These are phyloP conservation scores for Fagus crenata DNA, from an alignment of 306 rosid species.

Conservation along the genomic window DNA sequence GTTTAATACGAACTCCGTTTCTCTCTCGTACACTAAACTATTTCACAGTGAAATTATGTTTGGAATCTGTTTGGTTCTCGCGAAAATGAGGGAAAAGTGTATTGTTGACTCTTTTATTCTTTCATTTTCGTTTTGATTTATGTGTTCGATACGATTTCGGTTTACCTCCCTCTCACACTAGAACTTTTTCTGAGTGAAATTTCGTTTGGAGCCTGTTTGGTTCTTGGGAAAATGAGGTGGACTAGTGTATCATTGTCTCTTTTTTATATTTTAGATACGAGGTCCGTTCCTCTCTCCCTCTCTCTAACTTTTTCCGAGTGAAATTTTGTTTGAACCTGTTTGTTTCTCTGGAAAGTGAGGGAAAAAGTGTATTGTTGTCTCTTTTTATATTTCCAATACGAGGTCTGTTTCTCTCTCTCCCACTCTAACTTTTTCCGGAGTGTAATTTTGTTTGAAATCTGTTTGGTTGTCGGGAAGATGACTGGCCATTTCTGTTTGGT, in stretches of 20 bases:
- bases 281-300: background rate
- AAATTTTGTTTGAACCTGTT: background rate
- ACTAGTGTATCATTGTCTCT: background rate
- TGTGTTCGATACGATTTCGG: too few relatives aligned
- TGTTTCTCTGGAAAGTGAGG: background rate
- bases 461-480: background rate
- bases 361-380: background rate
- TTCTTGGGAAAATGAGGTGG: background rate
- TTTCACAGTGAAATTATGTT: background rate
- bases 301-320: too few relatives aligned
- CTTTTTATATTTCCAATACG: too few relatives aligned
- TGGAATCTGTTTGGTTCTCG: background rate
- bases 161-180: background rate
- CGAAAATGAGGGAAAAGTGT: too few relatives aligned
- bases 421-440: too few relatives aligned
- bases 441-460: too few relatives aligned
- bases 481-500: too few relatives aligned
- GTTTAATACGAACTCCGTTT: background rate
- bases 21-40: background rate
- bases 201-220: background rate
- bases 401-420: too few relatives aligned
- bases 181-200: background rate
- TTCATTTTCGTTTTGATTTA: too few relatives aligned
- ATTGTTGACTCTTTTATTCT: too few relatives aligned
- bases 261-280: background rate